phyloP scores from a whole-genome alignment of 2,329 filamentous ascomycete genomes.

The Cercospora sojina region DNA sequence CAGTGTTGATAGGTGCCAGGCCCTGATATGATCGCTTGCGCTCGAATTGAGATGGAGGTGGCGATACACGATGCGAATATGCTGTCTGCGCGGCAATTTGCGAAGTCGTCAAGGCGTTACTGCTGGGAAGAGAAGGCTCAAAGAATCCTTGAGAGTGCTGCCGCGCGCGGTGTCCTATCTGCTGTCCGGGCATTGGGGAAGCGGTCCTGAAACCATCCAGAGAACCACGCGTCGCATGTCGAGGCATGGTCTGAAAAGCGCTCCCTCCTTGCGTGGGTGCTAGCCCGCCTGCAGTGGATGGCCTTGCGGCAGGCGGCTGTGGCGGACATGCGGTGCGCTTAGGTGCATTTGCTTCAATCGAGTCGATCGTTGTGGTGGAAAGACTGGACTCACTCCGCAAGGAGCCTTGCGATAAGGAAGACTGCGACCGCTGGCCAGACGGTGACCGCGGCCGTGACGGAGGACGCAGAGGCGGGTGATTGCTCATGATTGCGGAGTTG shows the following conservation, averaged over 20 bases:
- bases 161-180: conserved; percentile 57
- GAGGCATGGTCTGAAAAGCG: conserved; percentile 38
- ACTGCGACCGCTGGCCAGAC: conserved; percentile 35
- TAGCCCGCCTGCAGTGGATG: conserved; percentile 37
- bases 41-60: conserved; percentile 28
- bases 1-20: conserved; percentile 53
- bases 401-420: conserved; percentile 36
- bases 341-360: conserved; percentile 37
- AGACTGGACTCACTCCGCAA: conserved; percentile 38
- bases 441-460: conserved; percentile 36
- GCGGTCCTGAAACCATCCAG: conserved; percentile 35
- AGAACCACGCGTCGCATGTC: conserved; percentile 36
- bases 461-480: conserved; percentile 33
- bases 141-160: conserved; percentile 75
- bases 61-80: conserved; percentile 52
- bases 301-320: conserved; percentile 31
- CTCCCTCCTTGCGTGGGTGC: conserved; percentile 35
- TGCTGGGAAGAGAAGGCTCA: conserved; percentile 64
- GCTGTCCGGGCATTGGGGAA: conserved; percentile 34
- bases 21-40: conserved; percentile 74
- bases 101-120: conserved; percentile 57
- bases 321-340: conserved; percentile 42
- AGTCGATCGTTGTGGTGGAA: conserved; percentile 42
- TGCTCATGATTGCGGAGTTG: conserved; percentile 28
- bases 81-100: conserved; percentile 79